Evolutionary conservation across 257 asterid species (phyloP).

Genomic region (Penstemon eatonii): DNA sequence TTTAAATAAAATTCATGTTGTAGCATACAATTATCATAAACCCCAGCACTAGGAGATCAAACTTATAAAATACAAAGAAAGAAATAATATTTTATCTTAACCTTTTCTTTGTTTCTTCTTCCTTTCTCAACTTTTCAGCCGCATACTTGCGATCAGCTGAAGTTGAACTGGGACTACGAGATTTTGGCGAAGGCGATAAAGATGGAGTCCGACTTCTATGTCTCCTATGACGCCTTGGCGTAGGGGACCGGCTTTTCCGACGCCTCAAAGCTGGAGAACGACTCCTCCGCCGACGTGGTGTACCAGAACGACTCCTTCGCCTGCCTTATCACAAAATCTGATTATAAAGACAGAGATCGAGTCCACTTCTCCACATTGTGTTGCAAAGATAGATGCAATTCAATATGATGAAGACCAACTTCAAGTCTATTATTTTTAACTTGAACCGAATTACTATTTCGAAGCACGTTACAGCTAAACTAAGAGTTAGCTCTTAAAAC

Average conservation of each 20-base stretch:
- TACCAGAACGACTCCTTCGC: constrained; percentile 59
- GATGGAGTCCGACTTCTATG: constrained; percentile 63
- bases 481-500: not conserved
- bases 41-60: constrained; percentile 11
- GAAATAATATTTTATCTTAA: constrained; percentile 21
- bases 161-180: constrained; percentile 56
- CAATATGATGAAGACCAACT: constrained; percentile 4
- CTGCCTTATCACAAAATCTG: constrained; percentile 36
- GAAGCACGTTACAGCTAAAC: constrained; percentile 21
- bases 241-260: constrained; percentile 65
- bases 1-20: not conserved
- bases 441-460: constrained; percentile 14
- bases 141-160: constrained; percentile 58
- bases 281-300: constrained; percentile 54
- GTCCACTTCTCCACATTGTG: not conserved
- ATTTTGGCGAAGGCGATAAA: constrained; percentile 56
- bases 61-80: not conserved
- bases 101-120: constrained; percentile 80
- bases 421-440: constrained; percentile 4
- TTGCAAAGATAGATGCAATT: constrained; percentile 7
- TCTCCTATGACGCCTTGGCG: constrained; percentile 67
- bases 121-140: constrained; percentile 53
- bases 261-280: constrained; percentile 67
- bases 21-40: not conserved
- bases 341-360: not conserved